Percentiles rank a stretch among this genome's conserved stretches.
phyloP scores from a whole-genome alignment of 352 stramenopile genomes.

The Thalassiosira mediterranea region DNA sequence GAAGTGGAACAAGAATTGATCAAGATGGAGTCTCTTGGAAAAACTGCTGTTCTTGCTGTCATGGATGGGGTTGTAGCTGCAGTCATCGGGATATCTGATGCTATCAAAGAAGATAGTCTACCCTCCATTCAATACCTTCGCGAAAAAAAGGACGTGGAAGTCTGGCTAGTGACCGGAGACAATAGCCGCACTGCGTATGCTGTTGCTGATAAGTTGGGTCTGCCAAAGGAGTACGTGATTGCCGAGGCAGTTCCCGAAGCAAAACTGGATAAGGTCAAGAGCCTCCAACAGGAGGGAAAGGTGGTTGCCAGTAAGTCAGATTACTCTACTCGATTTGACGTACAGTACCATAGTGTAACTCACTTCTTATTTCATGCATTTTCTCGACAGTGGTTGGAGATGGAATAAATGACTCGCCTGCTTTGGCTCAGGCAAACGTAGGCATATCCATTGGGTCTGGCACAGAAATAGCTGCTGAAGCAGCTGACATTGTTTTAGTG shows the following conservation, averaged over 20 bases:
- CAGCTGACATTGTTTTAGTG: constrained; percentile 91
- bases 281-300: constrained; percentile 82
- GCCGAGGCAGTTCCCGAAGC: constrained; percentile 92
- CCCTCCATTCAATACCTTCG: too few relatives aligned
- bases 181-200: constrained; percentile 91
- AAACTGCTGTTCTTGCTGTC: too few relatives aligned
- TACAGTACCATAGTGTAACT: too few relatives aligned
- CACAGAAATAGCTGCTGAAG: constrained; percentile 96
- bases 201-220: constrained; percentile 92
- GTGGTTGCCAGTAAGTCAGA: too few relatives aligned
- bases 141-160: too few relatives aligned
- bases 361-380: too few relatives aligned
- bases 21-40: too few relatives aligned
- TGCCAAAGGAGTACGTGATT: constrained; percentile 90
- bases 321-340: too few relatives aligned
- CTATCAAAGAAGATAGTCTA: too few relatives aligned
- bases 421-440: constrained; percentile 93
- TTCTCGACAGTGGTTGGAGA: constrained; percentile 89
- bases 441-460: constrained; percentile 93
- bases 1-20: too few relatives aligned
- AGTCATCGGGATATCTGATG: too few relatives aligned
- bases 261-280: constrained; percentile 91
- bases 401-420: constrained; percentile 97
- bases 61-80: too few relatives aligned
- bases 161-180: constrained; percentile 98